A percentile compares a stretch with the other conserved stretches of the same genome.
These are phyloP conservation scores for Podaxis sp. DNA, from an alignment of 768 basidiomycete species.

Conservation along the genomic window DNA sequence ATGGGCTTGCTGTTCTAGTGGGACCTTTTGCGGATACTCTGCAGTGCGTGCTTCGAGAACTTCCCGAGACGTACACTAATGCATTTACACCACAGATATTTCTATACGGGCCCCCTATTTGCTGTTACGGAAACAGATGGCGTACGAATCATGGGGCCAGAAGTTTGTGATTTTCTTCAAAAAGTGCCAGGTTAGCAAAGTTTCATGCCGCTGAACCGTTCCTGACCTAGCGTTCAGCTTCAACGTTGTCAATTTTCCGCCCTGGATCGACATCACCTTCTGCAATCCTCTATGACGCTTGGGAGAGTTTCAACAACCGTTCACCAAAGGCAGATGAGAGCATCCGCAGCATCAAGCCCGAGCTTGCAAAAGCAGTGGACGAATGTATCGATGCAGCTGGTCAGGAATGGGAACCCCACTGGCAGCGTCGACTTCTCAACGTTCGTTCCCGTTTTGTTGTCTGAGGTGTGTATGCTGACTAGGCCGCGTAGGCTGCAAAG, in stretches of 20 bases:
- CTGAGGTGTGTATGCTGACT: neutral
- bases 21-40: constrained; percentile 89
- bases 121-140: constrained; percentile 89
- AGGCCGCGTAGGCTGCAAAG: constrained; percentile 75
- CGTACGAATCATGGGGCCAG: constrained; percentile 76
- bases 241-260: constrained; percentile 80
- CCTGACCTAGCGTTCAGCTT: constrained; percentile 43
- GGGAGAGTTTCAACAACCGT: constrained; percentile 80
- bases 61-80: neutral
- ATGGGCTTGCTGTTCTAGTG: constrained; percentile 74
- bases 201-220: neutral
- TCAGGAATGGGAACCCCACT: constrained; percentile 85
- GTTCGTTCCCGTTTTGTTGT: constrained; percentile 40
- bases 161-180: constrained; percentile 85
- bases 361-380: constrained; percentile 84
- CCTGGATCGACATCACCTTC: constrained; percentile 92
- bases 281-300: constrained; percentile 90
- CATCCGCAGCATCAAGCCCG: constrained; percentile 84
- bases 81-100: constrained; percentile 52
- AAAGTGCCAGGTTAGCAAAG: constrained; percentile 77
- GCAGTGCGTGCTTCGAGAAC: constrained; percentile 51
- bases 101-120: constrained; percentile 73
- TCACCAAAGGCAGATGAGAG: constrained; percentile 93
- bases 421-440: constrained; percentile 85
- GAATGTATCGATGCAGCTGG: constrained; percentile 94